These are phyloP conservation scores for Starmerella asiatica DNA, from an alignment of 805 yeast genomes.

Conservation along the genomic window DNA sequence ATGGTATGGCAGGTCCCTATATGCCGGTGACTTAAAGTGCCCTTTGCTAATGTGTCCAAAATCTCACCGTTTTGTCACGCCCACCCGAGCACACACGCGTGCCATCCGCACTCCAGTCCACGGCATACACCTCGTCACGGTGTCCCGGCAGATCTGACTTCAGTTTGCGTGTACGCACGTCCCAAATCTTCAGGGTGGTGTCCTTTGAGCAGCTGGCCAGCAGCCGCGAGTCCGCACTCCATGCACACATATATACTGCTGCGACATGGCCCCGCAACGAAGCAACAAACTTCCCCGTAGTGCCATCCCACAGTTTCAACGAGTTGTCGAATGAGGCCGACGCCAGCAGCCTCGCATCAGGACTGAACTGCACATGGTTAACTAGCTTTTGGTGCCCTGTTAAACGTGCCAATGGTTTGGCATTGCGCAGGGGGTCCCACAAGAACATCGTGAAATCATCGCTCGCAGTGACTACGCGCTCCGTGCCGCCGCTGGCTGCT, in stretches of 20 bases:
- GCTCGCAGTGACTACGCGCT: slow-evolving; percentile 83
- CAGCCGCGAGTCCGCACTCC: slow-evolving; percentile 90
- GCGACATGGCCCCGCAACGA: slow-evolving; percentile 96
- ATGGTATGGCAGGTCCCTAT: not conserved
- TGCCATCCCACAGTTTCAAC: slow-evolving; percentile 90
- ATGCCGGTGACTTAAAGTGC: not conserved
- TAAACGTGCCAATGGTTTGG: slow-evolving; percentile 83
- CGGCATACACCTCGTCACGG: slow-evolving; percentile 87
- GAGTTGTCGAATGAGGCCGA: slow-evolving; percentile 94
- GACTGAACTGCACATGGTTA: slow-evolving; percentile 89
- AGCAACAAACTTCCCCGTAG: slow-evolving; percentile 75
- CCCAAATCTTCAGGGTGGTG: slow-evolving; percentile 95
- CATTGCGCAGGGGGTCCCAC: slow-evolving; percentile 78
- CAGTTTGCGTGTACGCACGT: slow-evolving; percentile 69
- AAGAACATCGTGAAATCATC: slow-evolving; percentile 97
- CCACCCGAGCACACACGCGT: slow-evolving; percentile 93
- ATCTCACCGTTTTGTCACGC: slow-evolving; percentile 81
- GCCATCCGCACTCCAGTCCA: slow-evolving; percentile 97
- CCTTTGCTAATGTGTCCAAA: slow-evolving; percentile 72
- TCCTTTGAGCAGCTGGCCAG: slow-evolving; percentile 91
- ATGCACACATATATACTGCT: slow-evolving; percentile 91
- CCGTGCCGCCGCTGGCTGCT: slow-evolving; percentile 42
- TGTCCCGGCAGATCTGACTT: slow-evolving; percentile 92
- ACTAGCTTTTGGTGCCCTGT: slow-evolving; percentile 96
- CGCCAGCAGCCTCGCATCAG: slow-evolving; percentile 82